Evolutionary conservation across 192 early-diverging fungal species (phyloP).

Genomic region (Dissophora globulifera): DNA sequence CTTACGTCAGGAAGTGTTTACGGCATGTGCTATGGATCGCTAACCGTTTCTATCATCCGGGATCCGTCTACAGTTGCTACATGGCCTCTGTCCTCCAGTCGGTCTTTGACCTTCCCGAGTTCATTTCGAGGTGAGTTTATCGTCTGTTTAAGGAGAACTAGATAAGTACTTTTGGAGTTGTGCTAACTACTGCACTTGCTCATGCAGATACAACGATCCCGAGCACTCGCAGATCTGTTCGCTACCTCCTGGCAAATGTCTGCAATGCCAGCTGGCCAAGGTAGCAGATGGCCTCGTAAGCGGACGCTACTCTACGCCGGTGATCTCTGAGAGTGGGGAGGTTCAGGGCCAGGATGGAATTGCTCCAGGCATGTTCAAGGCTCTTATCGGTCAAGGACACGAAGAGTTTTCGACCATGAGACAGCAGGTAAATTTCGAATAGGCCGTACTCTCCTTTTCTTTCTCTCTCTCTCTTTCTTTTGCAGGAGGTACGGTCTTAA

Average conservation of each 20-base stretch:
- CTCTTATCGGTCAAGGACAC: conserved; percentile 86
- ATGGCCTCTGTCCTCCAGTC: conserved; percentile 95
- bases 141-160: not conserved
- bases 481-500: no score
- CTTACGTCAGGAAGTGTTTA: not conserved
- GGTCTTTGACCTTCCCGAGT: conserved; percentile 81
- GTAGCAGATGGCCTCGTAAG: conserved; percentile 90
- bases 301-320: conserved; percentile 83
- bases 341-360: conserved; percentile 81
- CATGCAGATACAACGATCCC: conserved; percentile 44
- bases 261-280: conserved; percentile 93
- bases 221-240: conserved; percentile 64
- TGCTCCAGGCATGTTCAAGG: conserved; percentile 91
- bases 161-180: no score
- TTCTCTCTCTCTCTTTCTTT: not conserved
- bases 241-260: conserved; percentile 75
- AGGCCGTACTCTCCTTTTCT: not conserved
- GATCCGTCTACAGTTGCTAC: conserved; percentile 81
- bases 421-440: conserved; percentile 92
- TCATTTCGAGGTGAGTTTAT: conserved; percentile 74
- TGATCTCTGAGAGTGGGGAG: conserved; percentile 55
- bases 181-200: no score
- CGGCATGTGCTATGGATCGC: no score
- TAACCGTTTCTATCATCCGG: not conserved
- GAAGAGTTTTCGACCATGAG: conserved; percentile 97